Percentiles rank a stretch among this genome's conserved stretches.
phyloP scores from a whole-genome alignment of 768 basidiomycete genomes.

The Solioccasus polychromus region DNA sequence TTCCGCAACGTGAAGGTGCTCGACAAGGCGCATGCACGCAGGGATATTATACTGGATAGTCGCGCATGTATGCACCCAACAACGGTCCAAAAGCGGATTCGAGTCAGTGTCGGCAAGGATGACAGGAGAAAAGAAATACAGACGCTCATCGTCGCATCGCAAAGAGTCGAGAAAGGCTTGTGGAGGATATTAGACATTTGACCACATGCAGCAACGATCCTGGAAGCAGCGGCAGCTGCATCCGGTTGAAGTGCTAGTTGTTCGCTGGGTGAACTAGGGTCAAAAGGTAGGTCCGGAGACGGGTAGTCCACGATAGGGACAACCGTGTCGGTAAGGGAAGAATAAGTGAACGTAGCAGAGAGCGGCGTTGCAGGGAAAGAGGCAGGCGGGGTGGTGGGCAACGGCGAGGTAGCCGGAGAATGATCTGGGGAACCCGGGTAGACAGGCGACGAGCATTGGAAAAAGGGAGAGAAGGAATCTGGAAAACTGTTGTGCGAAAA shows the following conservation, averaged over 20 bases:
- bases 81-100: not conserved
- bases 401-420: slow-evolving; percentile 25
- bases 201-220: slow-evolving; percentile 66
- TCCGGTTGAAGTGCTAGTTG: slow-evolving; percentile 56
- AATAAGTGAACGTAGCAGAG: slow-evolving; percentile 23
- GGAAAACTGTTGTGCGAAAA: slow-evolving; percentile 34
- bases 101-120: not conserved
- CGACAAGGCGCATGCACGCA: slow-evolving; percentile 68
- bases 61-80: slow-evolving; percentile 15
- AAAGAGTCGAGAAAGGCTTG: slow-evolving; percentile 65
- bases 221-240: slow-evolving; percentile 57
- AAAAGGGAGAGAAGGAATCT: slow-evolving; percentile 11
- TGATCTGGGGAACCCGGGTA: slow-evolving; percentile 30
- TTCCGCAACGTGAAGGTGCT: slow-evolving; percentile 69
- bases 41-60: slow-evolving; percentile 64
- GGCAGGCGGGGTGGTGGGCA: slow-evolving; percentile 23
- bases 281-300: slow-evolving; percentile 48
- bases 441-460: slow-evolving; percentile 16
- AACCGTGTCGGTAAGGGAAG: slow-evolving; percentile 4
- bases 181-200: slow-evolving; percentile 67
- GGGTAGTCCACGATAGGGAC: slow-evolving; percentile 46
- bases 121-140: too few species aligned
- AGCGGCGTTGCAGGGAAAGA: slow-evolving; percentile 32
- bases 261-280: slow-evolving; percentile 48
- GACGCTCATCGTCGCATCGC: slow-evolving; percentile 71